Evolutionary conservation across 2,329 filamentous ascomycete species (phyloP), one percentile per base, ranked within the genome.

Genomic region (Didymella pinodella): DNA sequence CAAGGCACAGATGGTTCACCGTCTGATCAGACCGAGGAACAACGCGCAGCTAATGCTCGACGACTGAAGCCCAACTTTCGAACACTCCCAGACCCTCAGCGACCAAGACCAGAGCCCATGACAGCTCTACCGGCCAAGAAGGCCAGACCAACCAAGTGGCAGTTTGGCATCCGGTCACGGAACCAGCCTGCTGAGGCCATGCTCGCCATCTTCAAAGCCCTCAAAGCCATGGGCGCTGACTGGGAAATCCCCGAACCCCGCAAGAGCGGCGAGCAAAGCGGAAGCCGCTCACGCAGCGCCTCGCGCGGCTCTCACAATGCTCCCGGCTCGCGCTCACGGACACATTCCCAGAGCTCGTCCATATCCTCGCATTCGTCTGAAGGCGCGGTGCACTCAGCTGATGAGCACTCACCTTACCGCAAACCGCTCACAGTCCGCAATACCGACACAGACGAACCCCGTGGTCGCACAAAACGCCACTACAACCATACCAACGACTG

Each of bases 121-220:
- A 84, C 85, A 3, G 78, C 79, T n/a, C 67, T 84, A 29, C 86
- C 88, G 2, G 67, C 74, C 18, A 92, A 91, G 80, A 93, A 91
- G 76, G 79, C 84, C 5, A 93, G 91, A 72, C 90, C 90, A 1
- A 91, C 93, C 16, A 92, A 94, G 65, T 99, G 95, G 95, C 95
- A 99, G 75, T 99, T 99, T 74, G 95, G 95, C 56, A 99, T 99
- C 62, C 87, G 95, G 36, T 97, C 92, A 45, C 88, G 95, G 48
- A 99, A 98, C 72, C 90, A 92, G 55, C 95, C 95, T 0, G 92
- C 93, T 70, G 95, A 99, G 76, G 95, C 95, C 0, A 90, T 99
- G 77, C 82, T 96, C 26, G 97, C 94, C 71, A 95, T 99, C 55
- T 97, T 97, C 82, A 93, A 94, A 75, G 93, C 95, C 0, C 82